Conservation (phyloP, 2,329 filamentous ascomycete species). For the Colletotrichum noveboracense region DNA sequence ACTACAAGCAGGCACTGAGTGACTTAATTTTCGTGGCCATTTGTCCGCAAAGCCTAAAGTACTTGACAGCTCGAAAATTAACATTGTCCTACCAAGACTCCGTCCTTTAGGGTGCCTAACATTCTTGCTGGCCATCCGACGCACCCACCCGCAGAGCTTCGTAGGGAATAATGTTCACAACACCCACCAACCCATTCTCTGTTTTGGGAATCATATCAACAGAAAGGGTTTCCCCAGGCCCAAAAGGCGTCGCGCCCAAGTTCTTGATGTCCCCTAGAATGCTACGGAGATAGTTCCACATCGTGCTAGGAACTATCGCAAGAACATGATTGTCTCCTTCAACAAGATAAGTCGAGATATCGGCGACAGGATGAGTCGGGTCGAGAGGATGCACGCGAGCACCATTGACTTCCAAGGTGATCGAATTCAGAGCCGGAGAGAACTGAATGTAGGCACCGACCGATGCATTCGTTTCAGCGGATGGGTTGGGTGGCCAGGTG, state of each 20-base stretch:
- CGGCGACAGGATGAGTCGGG: not conserved
- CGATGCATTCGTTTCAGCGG: not conserved
- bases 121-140: not conserved
- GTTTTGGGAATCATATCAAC: not conserved
- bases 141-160: not conserved
- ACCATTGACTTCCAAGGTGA: not conserved
- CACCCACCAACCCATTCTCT: conserved; percentile 8
- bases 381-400: not conserved
- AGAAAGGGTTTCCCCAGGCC: not conserved
- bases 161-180: not conserved
- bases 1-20: not conserved
- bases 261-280: not conserved
- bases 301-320: not conserved
- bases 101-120: not conserved
- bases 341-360: not conserved
- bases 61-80: not conserved
- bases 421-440: not conserved
- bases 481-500: not conserved
- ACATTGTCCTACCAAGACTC: not conserved
- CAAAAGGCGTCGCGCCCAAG: not conserved
- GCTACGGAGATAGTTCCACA: conserved; percentile 12
- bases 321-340: conserved; percentile 1
- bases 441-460: conserved; percentile 2
- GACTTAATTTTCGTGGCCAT: not conserved
- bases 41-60: not conserved